These are phyloP conservation scores for Helianthus annuus DNA, from an alignment of 129 eudicot species.

Conservation along the genomic window HanXRQr2.0-SUNRISE NC_035435.2:56692364-56692863, in stretches of 20 bases:
- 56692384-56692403: background rate
- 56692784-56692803: background rate
- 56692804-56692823: no score
- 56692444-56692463: background rate
- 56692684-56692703: background rate
- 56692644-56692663: background rate
- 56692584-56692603: background rate
- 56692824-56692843: no score
- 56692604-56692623: background rate
- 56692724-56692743: background rate
- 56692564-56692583: background rate
- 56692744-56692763: background rate
- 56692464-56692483: no score
- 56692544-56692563: background rate
- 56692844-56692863: no score
- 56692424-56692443: background rate
- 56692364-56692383: no score
- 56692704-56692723: background rate
- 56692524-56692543: background rate
- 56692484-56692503: no score
- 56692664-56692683: background rate
- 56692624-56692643: background rate
- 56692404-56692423: background rate
- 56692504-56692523: no score
- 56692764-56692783: background rate